Conservation (phyloP, 768 basidiomycete species). For the Termitomyces sp. region DNA sequence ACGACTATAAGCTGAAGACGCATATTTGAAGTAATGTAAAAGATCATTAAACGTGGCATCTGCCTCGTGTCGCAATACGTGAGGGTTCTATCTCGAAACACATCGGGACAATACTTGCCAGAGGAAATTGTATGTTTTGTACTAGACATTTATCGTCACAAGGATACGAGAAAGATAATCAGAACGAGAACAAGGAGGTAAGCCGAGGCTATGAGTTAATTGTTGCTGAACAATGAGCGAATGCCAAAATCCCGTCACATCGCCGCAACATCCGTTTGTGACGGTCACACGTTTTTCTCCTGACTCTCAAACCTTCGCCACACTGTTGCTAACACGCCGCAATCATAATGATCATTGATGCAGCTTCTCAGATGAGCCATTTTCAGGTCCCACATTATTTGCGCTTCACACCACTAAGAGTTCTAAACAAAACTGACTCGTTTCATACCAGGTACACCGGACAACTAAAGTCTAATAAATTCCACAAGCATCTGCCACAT, state of each 20-base stretch:
- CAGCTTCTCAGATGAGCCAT: neutral
- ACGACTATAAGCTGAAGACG: slow-evolving; percentile 43
- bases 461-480: neutral
- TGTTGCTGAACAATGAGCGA: too few relatives aligned
- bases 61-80: slow-evolving; percentile 9
- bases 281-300: too few relatives aligned
- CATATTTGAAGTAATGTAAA: slow-evolving; percentile 52
- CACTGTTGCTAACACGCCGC: neutral
- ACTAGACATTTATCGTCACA: neutral
- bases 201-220: too few relatives aligned
- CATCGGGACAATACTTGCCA: neutral
- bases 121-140: neutral
- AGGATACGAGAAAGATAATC: neutral
- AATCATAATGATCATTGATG: too few relatives aligned
- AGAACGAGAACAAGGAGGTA: neutral
- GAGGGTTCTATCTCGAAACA: neutral
- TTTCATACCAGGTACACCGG: neutral
- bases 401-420: neutral
- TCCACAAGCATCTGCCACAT: neutral
- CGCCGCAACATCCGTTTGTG: too few relatives aligned
- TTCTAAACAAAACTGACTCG: neutral
- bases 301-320: neutral
- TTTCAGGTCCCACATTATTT: neutral
- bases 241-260: too few relatives aligned
- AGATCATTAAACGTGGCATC: slow-evolving; percentile 39